phyloP scores from a whole-genome alignment of 495 filamentous ascomycete species.

The Penicillium paxilli region DNA sequence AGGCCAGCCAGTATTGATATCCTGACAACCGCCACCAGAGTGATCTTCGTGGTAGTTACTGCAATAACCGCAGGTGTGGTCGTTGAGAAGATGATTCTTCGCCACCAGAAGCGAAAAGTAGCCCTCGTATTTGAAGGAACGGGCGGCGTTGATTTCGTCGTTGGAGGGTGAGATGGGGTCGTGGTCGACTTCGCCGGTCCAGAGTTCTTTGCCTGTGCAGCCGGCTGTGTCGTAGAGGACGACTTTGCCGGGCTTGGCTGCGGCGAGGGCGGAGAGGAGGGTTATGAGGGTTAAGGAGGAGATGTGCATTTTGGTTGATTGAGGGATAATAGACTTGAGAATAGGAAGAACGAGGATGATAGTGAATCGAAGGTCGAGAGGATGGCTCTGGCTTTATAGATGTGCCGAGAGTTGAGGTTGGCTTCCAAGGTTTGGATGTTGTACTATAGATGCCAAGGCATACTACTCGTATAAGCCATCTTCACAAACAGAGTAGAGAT shows the following conservation, averaged over 20 bases:
- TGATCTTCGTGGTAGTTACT: constrained; percentile 7
- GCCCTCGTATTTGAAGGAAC: constrained; percentile 7
- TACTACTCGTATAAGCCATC: not conserved
- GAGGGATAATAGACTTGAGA: too few species aligned
- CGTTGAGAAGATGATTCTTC: constrained; percentile 7
- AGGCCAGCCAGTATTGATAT: constrained; percentile 6
- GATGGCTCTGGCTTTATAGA: not conserved
- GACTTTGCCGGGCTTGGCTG: constrained; percentile 1
- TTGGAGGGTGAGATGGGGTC: constrained; percentile 3
- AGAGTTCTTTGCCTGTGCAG: not conserved
- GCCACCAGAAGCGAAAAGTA: constrained; percentile 4
- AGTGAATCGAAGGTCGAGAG: not conserved
- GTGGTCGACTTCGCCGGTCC: constrained; percentile 2
- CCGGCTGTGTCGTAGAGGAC: constrained; percentile 7
- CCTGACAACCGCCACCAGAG: constrained; percentile 5
- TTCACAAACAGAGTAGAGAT: not conserved
- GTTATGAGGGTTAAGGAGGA: not conserved
- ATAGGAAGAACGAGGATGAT: too few species aligned
- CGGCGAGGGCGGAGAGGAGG: constrained; percentile 2
- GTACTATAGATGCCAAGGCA: too few species aligned
- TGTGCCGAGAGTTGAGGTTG: not conserved
- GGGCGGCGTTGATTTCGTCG: constrained; percentile 4
- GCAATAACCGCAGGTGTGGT: constrained; percentile 4
- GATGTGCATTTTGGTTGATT: constrained; percentile 2
- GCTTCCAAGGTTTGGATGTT: too few species aligned